These are phyloP conservation scores for Neospermospora avenae DNA, from an alignment of 2,329 filamentous ascomycete genomes.

Conservation along the genomic window DNA sequence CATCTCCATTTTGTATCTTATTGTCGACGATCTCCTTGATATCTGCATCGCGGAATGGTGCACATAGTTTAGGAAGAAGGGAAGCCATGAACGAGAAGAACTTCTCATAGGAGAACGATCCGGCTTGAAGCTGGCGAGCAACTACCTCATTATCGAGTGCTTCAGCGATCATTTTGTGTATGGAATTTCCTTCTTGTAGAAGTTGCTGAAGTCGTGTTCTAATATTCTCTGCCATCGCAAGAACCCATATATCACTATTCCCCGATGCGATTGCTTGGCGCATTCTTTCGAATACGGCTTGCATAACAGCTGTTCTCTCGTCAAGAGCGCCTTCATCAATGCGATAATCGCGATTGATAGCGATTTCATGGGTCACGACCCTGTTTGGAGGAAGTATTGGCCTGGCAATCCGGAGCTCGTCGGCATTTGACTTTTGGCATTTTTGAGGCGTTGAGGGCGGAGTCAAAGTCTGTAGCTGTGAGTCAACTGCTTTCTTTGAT, in stretches of 20 bases:
- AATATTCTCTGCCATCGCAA: constrained; percentile 68
- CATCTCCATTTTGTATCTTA: constrained; percentile 55
- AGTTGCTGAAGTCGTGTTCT: constrained; percentile 69
- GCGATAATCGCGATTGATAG: constrained; percentile 74
- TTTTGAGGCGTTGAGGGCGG: constrained; percentile 49
- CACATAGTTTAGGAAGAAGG: constrained; percentile 75
- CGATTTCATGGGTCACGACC: constrained; percentile 72
- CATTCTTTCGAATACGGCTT: constrained; percentile 57
- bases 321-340: constrained; percentile 62
- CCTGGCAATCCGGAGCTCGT: constrained; percentile 34
- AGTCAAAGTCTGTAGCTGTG: constrained; percentile 47
- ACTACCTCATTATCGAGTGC: constrained; percentile 72
- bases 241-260: constrained; percentile 63
- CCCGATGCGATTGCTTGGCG: constrained; percentile 59
- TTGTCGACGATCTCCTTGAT: constrained; percentile 66
- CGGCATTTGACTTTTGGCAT: constrained; percentile 25
- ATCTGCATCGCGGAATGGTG: constrained; percentile 74
- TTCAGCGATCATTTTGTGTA: constrained; percentile 72
- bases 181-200: constrained; percentile 66
- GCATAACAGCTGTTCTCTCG: constrained; percentile 58
- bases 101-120: constrained; percentile 75
- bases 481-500: constrained; percentile 41
- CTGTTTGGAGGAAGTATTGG: constrained; percentile 68
- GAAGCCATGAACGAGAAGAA: constrained; percentile 76
- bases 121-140: constrained; percentile 63